Base-by-base conservation (phyloP, 306 rosid species). In the Ceratonia siliqua region DNA sequence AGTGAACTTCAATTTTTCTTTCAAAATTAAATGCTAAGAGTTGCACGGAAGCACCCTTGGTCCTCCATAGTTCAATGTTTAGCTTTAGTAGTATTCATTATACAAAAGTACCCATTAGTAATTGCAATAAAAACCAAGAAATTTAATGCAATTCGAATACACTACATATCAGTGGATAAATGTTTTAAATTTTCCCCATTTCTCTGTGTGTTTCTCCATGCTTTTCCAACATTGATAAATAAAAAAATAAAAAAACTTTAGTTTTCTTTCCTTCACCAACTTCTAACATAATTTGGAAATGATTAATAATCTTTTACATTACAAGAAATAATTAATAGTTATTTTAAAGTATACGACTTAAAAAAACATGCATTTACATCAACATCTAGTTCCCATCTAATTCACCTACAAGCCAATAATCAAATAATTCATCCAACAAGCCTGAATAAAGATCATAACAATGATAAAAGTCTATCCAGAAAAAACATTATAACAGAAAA, bases 401-500 rank as follows among this genome's bases (percentile, higher is more conserved):
- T 24, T 6, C n/a, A 14, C 18, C 25, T 25, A 33, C 32, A 24
- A 4, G 27, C 25, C 12, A 64, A 74, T 54, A 50, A 50, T n/a
- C 70, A 70, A 25, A 50, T 33, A 43, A 35, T 25, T 27, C 68
- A 45, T 45, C 64, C 27, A 35, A 24, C 20, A 45, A 32, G n/a
- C 38, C 74, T 56, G 10, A 42, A 22, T 28, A 56, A 43, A 72
- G 32, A 58, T 56, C 28, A 38, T 49, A 33, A 57, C 45, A 41
- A 53, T 74, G 63, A 72, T 22, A 59, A 64, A 68, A 42, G 63
- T 59, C 61, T 17, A 53, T 73, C 75, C 59, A 15, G 8, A 32
- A 80, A 59, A 59, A 49, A 32, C 62, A 80, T 17, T n/a, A 22
- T 68, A 46, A 73, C 35, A 55, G 27, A 72, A 62, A 48, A 36